A percentile compares a stretch with the other conserved stretches of the same genome.
Evolutionary conservation across 495 filamentous ascomycete species (phyloP).

Genomic region (Collariella sp.): DNA sequence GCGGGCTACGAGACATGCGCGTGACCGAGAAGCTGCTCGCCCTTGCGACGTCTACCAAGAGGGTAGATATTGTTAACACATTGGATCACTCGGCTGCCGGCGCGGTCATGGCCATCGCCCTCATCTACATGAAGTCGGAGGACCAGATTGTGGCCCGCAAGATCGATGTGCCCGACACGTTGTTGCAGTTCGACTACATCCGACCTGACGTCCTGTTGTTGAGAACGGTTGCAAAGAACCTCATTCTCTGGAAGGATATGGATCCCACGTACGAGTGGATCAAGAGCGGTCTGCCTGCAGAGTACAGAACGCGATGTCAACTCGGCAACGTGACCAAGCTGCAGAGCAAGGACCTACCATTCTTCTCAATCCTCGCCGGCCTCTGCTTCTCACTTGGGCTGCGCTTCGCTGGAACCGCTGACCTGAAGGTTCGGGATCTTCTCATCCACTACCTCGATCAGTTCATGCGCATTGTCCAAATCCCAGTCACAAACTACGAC

Average conservation of each 20-base stretch:
- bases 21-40: constrained; percentile 79
- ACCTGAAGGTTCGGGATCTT: constrained; percentile 62
- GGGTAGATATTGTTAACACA: constrained; percentile 80
- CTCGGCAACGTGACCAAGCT: constrained; percentile 49
- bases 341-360: constrained; percentile 72
- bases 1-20: constrained; percentile 88
- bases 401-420: constrained; percentile 77
- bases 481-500: constrained; percentile 66
- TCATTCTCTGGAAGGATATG: constrained; percentile 91
- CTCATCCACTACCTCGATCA: constrained; percentile 78
- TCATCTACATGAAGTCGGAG: constrained; percentile 96
- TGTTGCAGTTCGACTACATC: constrained; percentile 87
- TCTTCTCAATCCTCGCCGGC: constrained; percentile 85
- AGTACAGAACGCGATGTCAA: constrained; percentile 48
- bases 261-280: constrained; percentile 65
- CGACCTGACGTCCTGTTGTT: constrained; percentile 88
- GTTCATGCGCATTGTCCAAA: constrained; percentile 68
- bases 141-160: constrained; percentile 83
- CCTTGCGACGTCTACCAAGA: constrained; percentile 76
- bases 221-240: constrained; percentile 77
- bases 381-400: constrained; percentile 80
- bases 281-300: constrained; percentile 55
- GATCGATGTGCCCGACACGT: constrained; percentile 83
- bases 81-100: constrained; percentile 87
- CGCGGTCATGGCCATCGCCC: constrained; percentile 78